Percentiles rank a stretch among this genome's conserved stretches.
Evolutionary conservation across 73 alveolate species (phyloP).

Genomic region (Symbiodinium natans): DNA sequence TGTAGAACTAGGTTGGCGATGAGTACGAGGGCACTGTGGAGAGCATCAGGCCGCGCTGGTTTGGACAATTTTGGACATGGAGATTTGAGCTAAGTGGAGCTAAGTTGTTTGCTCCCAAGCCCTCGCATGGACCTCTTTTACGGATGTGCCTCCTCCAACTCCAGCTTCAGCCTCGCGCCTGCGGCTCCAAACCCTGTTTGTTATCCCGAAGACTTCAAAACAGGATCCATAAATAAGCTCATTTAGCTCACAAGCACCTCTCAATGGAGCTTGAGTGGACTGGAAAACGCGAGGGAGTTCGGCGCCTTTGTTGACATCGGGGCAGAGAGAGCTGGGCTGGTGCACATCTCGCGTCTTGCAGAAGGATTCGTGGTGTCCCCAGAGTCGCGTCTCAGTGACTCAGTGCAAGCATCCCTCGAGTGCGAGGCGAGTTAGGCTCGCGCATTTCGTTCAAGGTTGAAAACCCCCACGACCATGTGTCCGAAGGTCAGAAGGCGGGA

Average conservation of each 20-base stretch:
- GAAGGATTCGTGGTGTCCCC: slow-evolving; percentile 5
- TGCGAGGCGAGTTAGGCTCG: no score
- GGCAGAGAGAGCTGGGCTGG: slow-evolving; percentile 64
- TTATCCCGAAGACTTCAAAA: not conserved
- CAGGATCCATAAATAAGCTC: no score
- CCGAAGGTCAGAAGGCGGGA: slow-evolving; percentile 69
- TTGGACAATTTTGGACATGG: no score
- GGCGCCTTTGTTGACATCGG: slow-evolving; percentile 85
- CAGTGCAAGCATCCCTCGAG: no score
- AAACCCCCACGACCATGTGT: slow-evolving; percentile 31
- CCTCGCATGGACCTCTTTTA: no score
- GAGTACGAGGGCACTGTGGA: slow-evolving; percentile 46
- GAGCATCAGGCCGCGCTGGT: slow-evolving; percentile 1
- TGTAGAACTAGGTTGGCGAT: slow-evolving; percentile 67
- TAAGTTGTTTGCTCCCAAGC: no score
- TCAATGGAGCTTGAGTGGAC: no score
- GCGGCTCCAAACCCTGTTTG: not conserved
- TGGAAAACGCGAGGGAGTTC: slow-evolving; percentile 45
- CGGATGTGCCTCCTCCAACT: no score
- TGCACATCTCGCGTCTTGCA: slow-evolving; percentile 66
- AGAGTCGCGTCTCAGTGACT: not conserved
- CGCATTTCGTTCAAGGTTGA: no score
- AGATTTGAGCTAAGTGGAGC: no score
- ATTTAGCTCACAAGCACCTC: no score
- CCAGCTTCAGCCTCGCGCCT: not conserved